Percentiles rank a stretch among this genome's conserved stretches.
Evolutionary conservation across 768 basidiomycete species (phyloP).

Genomic region (Rhodotorula graminis): DNA sequence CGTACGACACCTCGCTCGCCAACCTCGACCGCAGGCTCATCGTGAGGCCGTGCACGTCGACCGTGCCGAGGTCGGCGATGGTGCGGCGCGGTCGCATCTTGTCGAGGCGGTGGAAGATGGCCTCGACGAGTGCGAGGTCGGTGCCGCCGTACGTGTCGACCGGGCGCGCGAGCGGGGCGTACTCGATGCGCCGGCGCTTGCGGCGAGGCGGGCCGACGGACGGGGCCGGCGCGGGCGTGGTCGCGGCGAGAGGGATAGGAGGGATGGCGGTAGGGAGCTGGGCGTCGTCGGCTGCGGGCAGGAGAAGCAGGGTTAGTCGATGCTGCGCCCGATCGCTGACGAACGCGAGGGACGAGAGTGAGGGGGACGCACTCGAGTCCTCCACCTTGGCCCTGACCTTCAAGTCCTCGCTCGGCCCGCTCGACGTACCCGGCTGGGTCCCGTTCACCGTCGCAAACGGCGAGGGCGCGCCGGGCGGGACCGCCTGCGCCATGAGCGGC

Average conservation of each 20-base stretch:
- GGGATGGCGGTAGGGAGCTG: no score
- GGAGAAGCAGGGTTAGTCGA: no score
- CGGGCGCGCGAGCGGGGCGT: conserved; percentile 18
- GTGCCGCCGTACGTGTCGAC: conserved; percentile 26
- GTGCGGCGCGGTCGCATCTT: conserved; percentile 19
- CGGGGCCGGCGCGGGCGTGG: not conserved
- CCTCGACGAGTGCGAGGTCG: conserved; percentile 31
- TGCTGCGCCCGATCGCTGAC: no score
- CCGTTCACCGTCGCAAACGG: not conserved
- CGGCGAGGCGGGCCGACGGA: conserved; percentile 20
- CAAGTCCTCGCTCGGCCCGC: not conserved
- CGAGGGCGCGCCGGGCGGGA: not conserved
- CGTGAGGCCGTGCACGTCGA: conserved; percentile 83
- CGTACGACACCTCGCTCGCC: conserved; percentile 78
- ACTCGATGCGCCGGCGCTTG: conserved; percentile 40
- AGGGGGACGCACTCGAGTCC: not conserved
- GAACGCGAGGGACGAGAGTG: no score
- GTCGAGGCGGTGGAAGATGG: not conserved
- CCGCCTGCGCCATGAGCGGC: not conserved
- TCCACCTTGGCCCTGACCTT: conserved; percentile 8
- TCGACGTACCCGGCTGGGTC: not conserved
- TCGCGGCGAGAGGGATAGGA: not conserved
- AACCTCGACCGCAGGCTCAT: conserved; percentile 86
- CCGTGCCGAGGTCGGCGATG: conserved; percentile 36
- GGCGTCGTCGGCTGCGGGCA: no score